Conservation (phyloP, 345 rosid species). For the Acer saccharum region DNA sequence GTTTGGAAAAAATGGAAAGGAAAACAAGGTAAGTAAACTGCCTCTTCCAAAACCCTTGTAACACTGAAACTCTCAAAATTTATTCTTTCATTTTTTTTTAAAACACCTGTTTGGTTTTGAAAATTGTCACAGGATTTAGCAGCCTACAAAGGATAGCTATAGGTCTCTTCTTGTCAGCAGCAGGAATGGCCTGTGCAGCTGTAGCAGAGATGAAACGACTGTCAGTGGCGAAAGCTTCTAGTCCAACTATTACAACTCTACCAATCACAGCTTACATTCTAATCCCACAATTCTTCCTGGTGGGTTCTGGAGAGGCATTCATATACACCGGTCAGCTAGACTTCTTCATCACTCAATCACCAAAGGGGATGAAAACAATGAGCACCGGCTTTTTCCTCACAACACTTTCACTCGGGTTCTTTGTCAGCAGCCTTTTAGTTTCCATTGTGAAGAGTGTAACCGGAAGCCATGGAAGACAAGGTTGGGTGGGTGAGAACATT, state of each 20-base stretch:
- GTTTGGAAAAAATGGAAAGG: constrained; percentile 55
- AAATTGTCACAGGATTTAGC: constrained; percentile 45
- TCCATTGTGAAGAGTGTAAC: constrained; percentile 45
- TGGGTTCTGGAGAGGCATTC: constrained; percentile 69
- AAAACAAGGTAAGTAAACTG: constrained; percentile 38
- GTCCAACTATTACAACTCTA: constrained; percentile 16
- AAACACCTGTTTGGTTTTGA: background rate
- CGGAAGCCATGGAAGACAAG: constrained; percentile 26
- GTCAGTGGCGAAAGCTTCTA: constrained; percentile 23
- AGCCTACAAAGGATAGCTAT: constrained; percentile 60
- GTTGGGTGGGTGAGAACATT: constrained; percentile 55
- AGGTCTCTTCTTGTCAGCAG: constrained; percentile 58
- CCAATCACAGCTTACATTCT: constrained; percentile 56
- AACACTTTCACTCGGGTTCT: constrained; percentile 65
- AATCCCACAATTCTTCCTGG: constrained; percentile 65
- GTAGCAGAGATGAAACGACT: constrained; percentile 46
- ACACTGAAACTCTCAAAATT: background rate
- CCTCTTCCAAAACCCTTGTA: background rate
- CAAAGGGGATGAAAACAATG: constrained; percentile 73
- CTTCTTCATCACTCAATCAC: constrained; percentile 70
- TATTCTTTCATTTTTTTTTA: background rate
- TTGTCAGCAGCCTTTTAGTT: constrained; percentile 61
- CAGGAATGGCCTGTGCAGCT: constrained; percentile 65
- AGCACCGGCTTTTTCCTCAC: constrained; percentile 69
- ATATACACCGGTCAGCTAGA: constrained; percentile 75